These are phyloP conservation scores for Xylaria scruposa DNA, from an alignment of 495 filamentous ascomycete genomes.

Conservation along the genomic window DNA sequence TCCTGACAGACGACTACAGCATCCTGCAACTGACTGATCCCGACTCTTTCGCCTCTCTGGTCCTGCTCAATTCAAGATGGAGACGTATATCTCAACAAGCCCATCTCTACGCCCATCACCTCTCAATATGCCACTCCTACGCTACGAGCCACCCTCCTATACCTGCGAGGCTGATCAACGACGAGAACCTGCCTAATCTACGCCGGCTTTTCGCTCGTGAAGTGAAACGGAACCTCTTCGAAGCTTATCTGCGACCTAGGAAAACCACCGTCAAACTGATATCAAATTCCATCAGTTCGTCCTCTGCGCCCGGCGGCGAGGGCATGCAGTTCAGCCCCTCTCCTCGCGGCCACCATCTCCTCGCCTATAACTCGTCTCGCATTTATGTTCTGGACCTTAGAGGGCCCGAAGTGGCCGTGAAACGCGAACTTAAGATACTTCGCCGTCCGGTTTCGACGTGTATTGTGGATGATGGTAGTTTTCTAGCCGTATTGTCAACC, in stretches of 20 bases:
- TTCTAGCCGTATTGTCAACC: constrained; percentile 79
- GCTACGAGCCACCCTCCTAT: constrained; percentile 57
- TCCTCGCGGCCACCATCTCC: constrained; percentile 71
- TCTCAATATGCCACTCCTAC: constrained; percentile 74
- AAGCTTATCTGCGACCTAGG: constrained; percentile 74
- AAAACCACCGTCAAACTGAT: constrained; percentile 76
- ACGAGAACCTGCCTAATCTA: constrained; percentile 62
- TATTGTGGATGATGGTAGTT: constrained; percentile 77
- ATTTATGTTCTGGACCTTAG: constrained; percentile 79
- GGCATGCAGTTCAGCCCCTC: constrained; percentile 85
- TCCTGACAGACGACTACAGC: constrained; percentile 50
- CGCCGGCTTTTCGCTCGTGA: constrained; percentile 72
- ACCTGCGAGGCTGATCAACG: constrained; percentile 52
- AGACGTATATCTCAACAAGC: constrained; percentile 72
- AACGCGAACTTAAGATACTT: constrained; percentile 79
- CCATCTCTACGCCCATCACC: constrained; percentile 77
- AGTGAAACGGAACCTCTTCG: constrained; percentile 80
- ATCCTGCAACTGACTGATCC: constrained; percentile 78
- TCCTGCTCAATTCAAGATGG: constrained; percentile 83
- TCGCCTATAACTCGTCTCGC: constrained; percentile 85
- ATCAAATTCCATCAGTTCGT: constrained; percentile 83
- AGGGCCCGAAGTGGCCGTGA: constrained; percentile 62
- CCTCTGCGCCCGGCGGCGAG: constrained; percentile 82
- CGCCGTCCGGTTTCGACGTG: constrained; percentile 78
- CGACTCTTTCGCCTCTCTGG: constrained; percentile 80